phyloP scores from a whole-genome alignment of 768 basidiomycete genomes.

The Steccherinum ochraceum region DNA sequence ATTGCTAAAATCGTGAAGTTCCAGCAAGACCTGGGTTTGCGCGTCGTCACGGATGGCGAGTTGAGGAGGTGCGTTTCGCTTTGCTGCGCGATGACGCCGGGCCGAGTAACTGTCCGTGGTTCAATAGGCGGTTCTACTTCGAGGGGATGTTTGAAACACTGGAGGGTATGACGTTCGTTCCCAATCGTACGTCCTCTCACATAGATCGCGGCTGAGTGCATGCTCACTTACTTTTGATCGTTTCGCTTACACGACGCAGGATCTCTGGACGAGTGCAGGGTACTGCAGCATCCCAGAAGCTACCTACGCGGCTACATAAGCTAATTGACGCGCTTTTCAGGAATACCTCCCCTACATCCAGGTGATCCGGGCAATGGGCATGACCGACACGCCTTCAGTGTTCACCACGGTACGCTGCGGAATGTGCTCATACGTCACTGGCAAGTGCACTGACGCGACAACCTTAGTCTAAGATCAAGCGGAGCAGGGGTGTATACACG shows the following conservation, averaged over 20 bases:
- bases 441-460: background rate
- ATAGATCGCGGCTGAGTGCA: too few species aligned
- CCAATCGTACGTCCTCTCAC: constrained; percentile 31
- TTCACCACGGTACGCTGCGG: constrained; percentile 15
- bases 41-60: constrained; percentile 58
- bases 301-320: constrained; percentile 8
- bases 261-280: constrained; percentile 32
- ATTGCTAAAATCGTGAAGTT: constrained; percentile 46
- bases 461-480: constrained; percentile 53
- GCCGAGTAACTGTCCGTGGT: background rate
- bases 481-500: constrained; percentile 50
- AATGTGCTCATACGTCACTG: background rate
- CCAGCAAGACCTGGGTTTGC: constrained; percentile 49
- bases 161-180: constrained; percentile 51
- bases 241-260: constrained; percentile 4
- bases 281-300: constrained; percentile 15
- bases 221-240: background rate
- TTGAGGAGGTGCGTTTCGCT: constrained; percentile 19
- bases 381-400: constrained; percentile 14
- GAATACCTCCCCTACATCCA: constrained; percentile 18
- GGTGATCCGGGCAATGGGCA: constrained; percentile 12
- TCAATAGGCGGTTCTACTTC: constrained; percentile 42
- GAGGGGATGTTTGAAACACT: constrained; percentile 63
- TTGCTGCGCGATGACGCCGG: background rate
- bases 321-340: constrained; percentile 2